Evolutionary conservation across 768 basidiomycete genomes (phyloP).

Genomic region (Russula emetica): DNA sequence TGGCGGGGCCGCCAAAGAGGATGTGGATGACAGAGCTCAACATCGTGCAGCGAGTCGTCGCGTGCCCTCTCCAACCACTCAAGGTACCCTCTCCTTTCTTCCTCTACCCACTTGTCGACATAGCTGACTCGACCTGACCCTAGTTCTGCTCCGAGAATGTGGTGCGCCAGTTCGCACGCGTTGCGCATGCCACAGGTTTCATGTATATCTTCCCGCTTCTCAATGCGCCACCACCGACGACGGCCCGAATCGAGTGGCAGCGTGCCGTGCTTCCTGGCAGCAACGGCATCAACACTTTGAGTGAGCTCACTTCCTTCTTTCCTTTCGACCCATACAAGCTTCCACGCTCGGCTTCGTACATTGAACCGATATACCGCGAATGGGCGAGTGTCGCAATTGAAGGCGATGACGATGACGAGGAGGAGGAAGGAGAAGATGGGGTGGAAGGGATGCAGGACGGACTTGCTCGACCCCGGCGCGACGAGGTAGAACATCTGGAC

Average conservation of each 20-base stretch:
- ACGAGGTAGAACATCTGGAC: neutral
- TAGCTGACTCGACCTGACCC: constrained; percentile 6
- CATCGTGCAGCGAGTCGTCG: constrained; percentile 73
- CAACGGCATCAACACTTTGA: constrained; percentile 31
- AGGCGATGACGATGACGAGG: constrained; percentile 67
- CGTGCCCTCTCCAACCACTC: constrained; percentile 82
- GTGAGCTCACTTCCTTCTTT: constrained; percentile 90
- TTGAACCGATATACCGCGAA: constrained; percentile 82
- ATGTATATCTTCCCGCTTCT: constrained; percentile 92
- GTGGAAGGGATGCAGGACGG: constrained; percentile 38
- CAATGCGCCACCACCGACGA: constrained; percentile 53
- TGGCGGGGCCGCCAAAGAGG: constrained; percentile 36
- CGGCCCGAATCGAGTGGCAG: constrained; percentile 26
- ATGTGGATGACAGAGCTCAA: constrained; percentile 85
- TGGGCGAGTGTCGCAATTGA: constrained; percentile 78
- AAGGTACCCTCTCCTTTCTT: constrained; percentile 49
- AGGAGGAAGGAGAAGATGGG: constrained; percentile 52
- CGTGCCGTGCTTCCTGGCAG: neutral
- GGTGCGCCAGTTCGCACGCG: constrained; percentile 87
- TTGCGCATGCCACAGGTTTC: constrained; percentile 87
- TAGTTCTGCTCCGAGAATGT: constrained; percentile 89
- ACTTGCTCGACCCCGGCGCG: constrained; percentile 18
- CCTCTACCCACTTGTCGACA: neutral
- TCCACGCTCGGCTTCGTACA: constrained; percentile 68
- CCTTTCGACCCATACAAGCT: constrained; percentile 97